Conservation (phyloP, 2,329 filamentous ascomycete genomes). For the Dothistroma pini region DNA sequence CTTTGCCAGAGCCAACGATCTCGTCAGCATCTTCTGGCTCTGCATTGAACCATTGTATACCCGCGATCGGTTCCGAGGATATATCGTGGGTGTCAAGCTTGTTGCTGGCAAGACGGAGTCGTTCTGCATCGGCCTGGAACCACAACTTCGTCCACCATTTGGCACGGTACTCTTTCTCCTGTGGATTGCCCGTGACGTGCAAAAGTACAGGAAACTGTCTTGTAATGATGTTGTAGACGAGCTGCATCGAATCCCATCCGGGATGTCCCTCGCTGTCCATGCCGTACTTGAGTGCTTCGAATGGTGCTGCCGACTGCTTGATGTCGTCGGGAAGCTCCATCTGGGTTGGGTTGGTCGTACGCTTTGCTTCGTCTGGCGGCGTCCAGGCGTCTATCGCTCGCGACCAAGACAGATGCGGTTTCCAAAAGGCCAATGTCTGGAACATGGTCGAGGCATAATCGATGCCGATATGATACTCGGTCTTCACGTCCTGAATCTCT, state of each 20-base stretch:
- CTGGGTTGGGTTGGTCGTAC: constrained; percentile 16
- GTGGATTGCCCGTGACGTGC: constrained; percentile 29
- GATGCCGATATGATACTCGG: constrained; percentile 24
- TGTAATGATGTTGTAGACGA: constrained; percentile 31
- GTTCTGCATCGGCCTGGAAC: constrained; percentile 28
- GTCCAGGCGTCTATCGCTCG: constrained; percentile 34
- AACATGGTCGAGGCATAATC: constrained; percentile 24
- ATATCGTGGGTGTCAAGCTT: constrained; percentile 17
- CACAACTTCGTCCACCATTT: constrained; percentile 34
- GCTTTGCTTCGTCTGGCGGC: constrained; percentile 5
- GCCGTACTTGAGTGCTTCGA: constrained; percentile 16
- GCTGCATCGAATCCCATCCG: constrained; percentile 16
- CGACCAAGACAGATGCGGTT: constrained; percentile 34
- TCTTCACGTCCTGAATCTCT: constrained; percentile 9
- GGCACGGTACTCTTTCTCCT: constrained; percentile 28
- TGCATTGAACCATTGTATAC: constrained; percentile 28
- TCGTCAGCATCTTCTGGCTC: constrained; percentile 24
- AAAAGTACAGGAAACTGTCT: constrained; percentile 25
- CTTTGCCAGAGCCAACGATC: constrained; percentile 15
- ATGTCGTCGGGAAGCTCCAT: constrained; percentile 25
- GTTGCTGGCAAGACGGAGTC: constrained; percentile 22
- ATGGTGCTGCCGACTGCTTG: constrained; percentile 24
- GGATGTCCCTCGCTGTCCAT: background rate
- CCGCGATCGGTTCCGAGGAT: constrained; percentile 22
- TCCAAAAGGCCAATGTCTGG: constrained; percentile 32